phyloP scores from a whole-genome alignment of 2,329 filamentous ascomycete genomes.

The Aureobasidium lini region DNA sequence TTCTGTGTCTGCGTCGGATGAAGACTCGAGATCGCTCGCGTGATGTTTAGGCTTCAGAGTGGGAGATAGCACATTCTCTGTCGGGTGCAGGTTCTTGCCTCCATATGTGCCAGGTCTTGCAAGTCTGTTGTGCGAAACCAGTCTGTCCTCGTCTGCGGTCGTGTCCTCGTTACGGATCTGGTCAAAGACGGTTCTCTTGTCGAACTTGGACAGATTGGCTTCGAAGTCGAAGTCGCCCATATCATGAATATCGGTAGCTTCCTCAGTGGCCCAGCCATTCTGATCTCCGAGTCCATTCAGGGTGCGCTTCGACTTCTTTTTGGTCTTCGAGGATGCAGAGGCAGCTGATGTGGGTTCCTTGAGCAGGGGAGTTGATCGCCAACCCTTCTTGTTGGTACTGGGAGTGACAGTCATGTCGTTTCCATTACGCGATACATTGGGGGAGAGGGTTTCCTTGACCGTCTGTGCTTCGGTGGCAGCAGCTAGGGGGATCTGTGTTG shows the following conservation, averaged over 20 bases:
- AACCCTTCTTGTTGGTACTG: constrained; percentile 48
- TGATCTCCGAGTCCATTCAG: constrained; percentile 45
- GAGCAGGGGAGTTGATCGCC: constrained; percentile 60
- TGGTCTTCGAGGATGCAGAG: constrained; percentile 29
- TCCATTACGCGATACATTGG: constrained; percentile 28
- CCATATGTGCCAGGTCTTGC: constrained; percentile 43
- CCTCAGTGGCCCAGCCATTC: constrained; percentile 92
- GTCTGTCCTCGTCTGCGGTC: constrained; percentile 79
- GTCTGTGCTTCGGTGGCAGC: constrained; percentile 24
- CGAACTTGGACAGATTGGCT: constrained; percentile 83
- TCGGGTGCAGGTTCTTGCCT: constrained; percentile 85
- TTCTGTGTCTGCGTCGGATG: constrained; percentile 29
- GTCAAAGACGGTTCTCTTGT: constrained; percentile 86
- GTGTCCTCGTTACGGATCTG: constrained; percentile 85
- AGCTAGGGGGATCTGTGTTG: constrained; percentile 11
- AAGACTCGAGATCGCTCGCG: constrained; percentile 24
- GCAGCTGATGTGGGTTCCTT: constrained; percentile 44
- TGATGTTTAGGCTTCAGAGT: constrained; percentile 23
- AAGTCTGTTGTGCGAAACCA: constrained; percentile 79
- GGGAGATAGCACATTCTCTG: constrained; percentile 79
- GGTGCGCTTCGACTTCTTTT: constrained; percentile 39
- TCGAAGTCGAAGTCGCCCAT: constrained; percentile 93
- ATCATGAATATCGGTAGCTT: constrained; percentile 89
- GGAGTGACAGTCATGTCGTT: constrained; percentile 30
- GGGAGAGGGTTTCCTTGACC: constrained; percentile 9